phyloP scores from a whole-genome alignment of 495 filamentous ascomycete genomes.

The Neurospora sp. region DNA sequence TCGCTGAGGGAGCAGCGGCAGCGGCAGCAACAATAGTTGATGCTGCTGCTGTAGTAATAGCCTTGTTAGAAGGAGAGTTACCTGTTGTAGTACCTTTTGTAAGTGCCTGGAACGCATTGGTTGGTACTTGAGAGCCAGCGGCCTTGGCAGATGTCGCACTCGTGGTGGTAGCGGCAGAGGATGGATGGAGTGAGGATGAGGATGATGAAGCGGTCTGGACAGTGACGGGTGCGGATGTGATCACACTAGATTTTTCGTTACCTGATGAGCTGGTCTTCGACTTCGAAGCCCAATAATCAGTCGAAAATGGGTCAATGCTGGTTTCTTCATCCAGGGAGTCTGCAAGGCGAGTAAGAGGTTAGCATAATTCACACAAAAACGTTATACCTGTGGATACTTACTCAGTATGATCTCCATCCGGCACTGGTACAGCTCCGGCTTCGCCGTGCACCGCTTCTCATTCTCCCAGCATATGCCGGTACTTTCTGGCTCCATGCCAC shows the following conservation, averaged over 20 bases:
- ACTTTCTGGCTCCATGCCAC: constrained; percentile 64
- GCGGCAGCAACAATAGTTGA: neutral
- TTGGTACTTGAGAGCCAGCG: neutral
- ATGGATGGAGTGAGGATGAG: neutral
- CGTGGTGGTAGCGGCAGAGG: neutral
- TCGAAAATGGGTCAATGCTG: constrained; percentile 76
- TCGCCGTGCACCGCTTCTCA: constrained; percentile 27
- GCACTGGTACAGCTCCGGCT: constrained; percentile 41
- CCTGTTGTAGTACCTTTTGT: neutral
- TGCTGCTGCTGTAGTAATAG: neutral
- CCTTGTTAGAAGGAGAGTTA: neutral
- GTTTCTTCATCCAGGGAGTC: constrained; percentile 33
- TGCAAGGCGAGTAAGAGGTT: constrained; percentile 7
- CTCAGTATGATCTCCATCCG: constrained; percentile 64
- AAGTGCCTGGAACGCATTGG: constrained; percentile 19
- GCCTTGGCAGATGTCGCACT: neutral
- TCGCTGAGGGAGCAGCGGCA: neutral
- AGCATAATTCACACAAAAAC: constrained; percentile 1
- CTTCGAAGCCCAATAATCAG: constrained; percentile 59
- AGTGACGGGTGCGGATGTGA: neutral
- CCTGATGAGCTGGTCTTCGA: constrained; percentile 12
- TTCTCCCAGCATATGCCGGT: constrained; percentile 80
- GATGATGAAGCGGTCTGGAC: neutral
- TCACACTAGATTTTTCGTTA: constrained; percentile 9
- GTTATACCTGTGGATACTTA: constrained; percentile 27